A percentile compares a stretch with the other conserved stretches of the same genome.
Evolutionary conservation across 257 asterid species (phyloP).

Genomic region (Primulina huaijiensis): DNA sequence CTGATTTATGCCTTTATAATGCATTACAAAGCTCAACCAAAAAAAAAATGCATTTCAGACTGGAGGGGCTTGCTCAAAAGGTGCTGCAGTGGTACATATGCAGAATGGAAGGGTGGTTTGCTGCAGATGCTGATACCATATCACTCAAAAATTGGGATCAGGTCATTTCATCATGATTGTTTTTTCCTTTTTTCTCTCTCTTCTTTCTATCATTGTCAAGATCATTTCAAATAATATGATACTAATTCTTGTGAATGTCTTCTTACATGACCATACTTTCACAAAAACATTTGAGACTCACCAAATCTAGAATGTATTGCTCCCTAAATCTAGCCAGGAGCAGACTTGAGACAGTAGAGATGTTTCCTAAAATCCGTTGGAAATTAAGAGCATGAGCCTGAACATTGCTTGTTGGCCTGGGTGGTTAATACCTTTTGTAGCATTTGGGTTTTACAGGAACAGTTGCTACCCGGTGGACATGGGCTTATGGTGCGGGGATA

Average conservation of each 20-base stretch:
- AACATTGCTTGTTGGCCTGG: constrained; percentile 9
- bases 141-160: constrained; percentile 93
- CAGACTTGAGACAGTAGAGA: neutral
- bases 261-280: neutral
- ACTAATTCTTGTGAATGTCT: constrained; percentile 12
- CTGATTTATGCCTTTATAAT: neutral
- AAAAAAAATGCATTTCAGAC: constrained; percentile 37
- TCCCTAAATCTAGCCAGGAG: neutral
- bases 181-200: neutral
- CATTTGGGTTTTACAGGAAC: constrained; percentile 54
- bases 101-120: constrained; percentile 99
- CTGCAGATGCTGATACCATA: constrained; percentile 96
- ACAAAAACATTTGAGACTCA: neutral
- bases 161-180: constrained; percentile 36
- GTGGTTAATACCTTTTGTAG: neutral
- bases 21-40: neutral
- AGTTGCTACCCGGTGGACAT: constrained; percentile 95
- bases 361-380: neutral
- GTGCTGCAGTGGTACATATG: constrained; percentile 96
- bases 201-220: neutral
- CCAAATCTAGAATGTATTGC: constrained; percentile 6
- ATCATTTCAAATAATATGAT: neutral
- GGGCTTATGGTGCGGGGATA: constrained; percentile 99
- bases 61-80: constrained; percentile 74
- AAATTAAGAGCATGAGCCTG: neutral